Base-by-base conservation (phyloP, 305 asterid genomes). In the Plantago coronopus region DNA sequence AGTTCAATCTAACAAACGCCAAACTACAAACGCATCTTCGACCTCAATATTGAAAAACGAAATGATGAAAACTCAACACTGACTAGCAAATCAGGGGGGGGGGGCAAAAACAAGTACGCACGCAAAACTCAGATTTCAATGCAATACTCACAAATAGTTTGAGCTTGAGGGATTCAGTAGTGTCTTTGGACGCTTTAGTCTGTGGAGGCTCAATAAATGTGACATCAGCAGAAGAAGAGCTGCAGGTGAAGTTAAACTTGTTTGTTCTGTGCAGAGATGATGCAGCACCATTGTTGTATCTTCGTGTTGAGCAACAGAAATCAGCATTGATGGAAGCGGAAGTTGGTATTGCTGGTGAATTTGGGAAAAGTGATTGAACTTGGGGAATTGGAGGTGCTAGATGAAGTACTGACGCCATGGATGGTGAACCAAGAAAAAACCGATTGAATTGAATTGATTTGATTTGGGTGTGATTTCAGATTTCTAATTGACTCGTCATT, bases 71-170 rank as follows among this genome's bases (percentile, higher is more conserved):
- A n/a, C n/a, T n/a, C n/a, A n/a, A n/a, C n/a, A n/a, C n/a, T n/a
- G n/a, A n/a, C n/a, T n/a, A n/a, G n/a, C n/a, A n/a, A n/a, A n/a
- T n/a, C n/a, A n/a, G n/a, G n/a, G n/a, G n/a, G n/a, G n/a, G n/a
- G n/a, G n/a, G n/a, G n/a, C n/a, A n/a, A n/a, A n/a, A n/a, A n/a
- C n/a, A n/a, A n/a, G n/a, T n/a, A n/a, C n/a, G n/a, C n/a, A n/a
- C n/a, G n/a, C n/a, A n/a, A n/a, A n/a, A n/a, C n/a, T n/a, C n/a
- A n/a, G n/a, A n/a, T n/a, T n/a, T n/a, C n/a, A 17, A 19, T 17
- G 9, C 7, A 51, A 51, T 13, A 20, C 57, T 51, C 13, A 91
- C 95, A 87, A 91, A 69, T 58, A 88, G 68, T 54, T 88, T 91
- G 70, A 88, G 69, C 84, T 91, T 91, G 17, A 82, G 78, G 34